Evolutionary conservation across 1,139 yeast species (phyloP).

Genomic region (Pichia sp.): DNA sequence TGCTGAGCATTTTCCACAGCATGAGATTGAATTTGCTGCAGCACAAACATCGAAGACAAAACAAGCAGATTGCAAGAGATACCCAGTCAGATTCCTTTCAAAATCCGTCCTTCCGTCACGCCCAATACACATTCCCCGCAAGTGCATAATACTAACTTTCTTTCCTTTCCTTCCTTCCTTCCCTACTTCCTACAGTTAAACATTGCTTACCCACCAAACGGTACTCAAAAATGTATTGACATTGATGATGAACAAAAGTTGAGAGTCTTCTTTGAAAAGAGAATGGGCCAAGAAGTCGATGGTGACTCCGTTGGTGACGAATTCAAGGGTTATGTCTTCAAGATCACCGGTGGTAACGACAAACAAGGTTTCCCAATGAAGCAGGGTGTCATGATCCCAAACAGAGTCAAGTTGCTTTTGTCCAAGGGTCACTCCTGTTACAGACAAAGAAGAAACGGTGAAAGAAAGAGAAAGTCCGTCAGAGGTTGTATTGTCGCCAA

Average conservation of each 20-base stretch:
- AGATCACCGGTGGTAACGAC: conserved; percentile 99
- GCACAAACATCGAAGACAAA: too few species aligned
- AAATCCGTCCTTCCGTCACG: too few species aligned
- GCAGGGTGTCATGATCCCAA: conserved; percentile 99
- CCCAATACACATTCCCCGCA: neutral
- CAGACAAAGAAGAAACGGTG: conserved; percentile 99
- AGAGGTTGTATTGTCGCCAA: conserved; percentile 99
- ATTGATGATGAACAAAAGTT: conserved; percentile 99
- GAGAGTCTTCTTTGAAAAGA: conserved; percentile 98
- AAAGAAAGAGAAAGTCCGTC: conserved; percentile 99
- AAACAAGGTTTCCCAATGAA: conserved; percentile 99
- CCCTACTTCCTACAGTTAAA: conserved; percentile 57
- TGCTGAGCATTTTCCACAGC: too few species aligned
- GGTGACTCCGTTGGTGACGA: conserved; percentile 98
- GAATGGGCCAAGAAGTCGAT: conserved; percentile 99
- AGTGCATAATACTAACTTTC: conserved; percentile 18
- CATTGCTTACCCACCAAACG: conserved; percentile 99
- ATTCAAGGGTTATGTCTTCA: conserved; percentile 98
- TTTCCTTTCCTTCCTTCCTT: conserved; percentile 2
- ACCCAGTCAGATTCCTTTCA: too few species aligned
- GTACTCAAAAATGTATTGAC: conserved; percentile 97
- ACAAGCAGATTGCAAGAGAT: too few species aligned
- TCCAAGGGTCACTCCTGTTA: conserved; percentile 96
- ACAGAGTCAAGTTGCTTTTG: conserved; percentile 96
- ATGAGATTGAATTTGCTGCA: too few species aligned